Evolutionary conservation across 371 early-diverging fungal species (phyloP).

Genomic region (Mortierella sp.): DNA sequence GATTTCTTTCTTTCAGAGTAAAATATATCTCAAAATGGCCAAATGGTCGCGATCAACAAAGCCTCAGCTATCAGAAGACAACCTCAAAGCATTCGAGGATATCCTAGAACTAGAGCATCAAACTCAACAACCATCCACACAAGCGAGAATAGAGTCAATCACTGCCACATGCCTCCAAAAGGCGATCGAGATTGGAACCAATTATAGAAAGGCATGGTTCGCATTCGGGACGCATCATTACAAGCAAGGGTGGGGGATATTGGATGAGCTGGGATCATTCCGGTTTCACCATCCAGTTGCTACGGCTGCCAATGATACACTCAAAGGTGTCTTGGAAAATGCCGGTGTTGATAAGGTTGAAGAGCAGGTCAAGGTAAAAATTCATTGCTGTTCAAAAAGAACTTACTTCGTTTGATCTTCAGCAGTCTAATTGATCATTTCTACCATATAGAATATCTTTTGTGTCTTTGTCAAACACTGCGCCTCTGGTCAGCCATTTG

Average conservation of each 20-base stretch:
- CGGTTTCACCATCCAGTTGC: conserved; percentile 53
- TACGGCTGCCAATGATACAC: conserved; percentile 30
- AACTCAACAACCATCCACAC: background rate
- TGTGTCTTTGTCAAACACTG: conserved; percentile 54
- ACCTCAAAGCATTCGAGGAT: conserved; percentile 32
- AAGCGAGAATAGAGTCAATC: conserved; percentile 42
- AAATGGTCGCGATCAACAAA: conserved; percentile 55
- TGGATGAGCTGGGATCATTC: conserved; percentile 64
- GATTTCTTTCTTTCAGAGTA: conserved; percentile 28
- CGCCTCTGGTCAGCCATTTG: conserved; percentile 54
- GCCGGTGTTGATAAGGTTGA: conserved; percentile 30
- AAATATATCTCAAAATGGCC: conserved; percentile 52
- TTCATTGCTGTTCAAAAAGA: background rate
- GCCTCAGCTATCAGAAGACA: conserved; percentile 25
- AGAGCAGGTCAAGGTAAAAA: conserved; percentile 39
- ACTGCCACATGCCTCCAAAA: conserved; percentile 40
- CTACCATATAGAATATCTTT: conserved; percentile 36
- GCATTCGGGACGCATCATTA: conserved; percentile 73
- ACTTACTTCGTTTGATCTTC: background rate
- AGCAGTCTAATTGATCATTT: no score
- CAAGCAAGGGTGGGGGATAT: conserved; percentile 70
- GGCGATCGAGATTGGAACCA: conserved; percentile 51
- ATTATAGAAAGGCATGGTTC: conserved; percentile 71
- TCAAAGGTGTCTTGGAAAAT: conserved; percentile 18
- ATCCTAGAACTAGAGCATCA: conserved; percentile 31